phyloP scores from a whole-genome alignment of 805 yeast species.

The Saccharomyces jurei region DNA sequence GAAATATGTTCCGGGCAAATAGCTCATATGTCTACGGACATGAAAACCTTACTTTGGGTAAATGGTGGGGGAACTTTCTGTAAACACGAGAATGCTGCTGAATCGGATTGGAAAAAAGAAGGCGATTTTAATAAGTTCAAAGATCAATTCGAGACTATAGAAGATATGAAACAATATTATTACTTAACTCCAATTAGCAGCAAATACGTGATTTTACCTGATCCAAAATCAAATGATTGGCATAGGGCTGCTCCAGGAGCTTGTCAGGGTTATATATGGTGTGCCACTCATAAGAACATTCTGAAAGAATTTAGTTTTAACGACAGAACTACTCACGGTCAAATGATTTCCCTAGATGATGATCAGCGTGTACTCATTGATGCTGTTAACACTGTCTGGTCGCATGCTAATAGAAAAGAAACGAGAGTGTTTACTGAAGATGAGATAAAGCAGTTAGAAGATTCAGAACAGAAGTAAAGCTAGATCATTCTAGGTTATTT shows the following conservation, averaged over 20 bases:
- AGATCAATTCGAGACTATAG: constrained; percentile 1
- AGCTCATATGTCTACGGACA: constrained; percentile 9
- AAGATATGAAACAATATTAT: constrained; percentile 7
- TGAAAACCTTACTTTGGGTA: constrained; percentile 10
- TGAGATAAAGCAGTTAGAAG: not conserved
- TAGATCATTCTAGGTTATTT: not conserved
- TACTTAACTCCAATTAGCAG: constrained; percentile 2
- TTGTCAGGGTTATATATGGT: not conserved
- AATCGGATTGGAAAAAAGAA: constrained; percentile 10
- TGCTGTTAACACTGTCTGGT: not conserved
- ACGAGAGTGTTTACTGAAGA: not conserved
- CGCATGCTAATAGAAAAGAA: not conserved
- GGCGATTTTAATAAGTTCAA: constrained; percentile 1
- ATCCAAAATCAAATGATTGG: not conserved
- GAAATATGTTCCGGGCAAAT: constrained; percentile 13
- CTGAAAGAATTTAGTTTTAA: not conserved
- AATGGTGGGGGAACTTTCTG: constrained; percentile 19
- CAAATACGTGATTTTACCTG: not conserved
- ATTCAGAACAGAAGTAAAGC: not conserved
- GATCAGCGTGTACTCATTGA: not conserved
- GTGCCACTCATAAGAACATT: not conserved
- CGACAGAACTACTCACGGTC: not conserved
- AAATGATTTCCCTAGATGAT: not conserved
- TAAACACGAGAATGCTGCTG: constrained; percentile 6
- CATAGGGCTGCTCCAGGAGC: not conserved